These are phyloP conservation scores for Aspergillus awamori DNA, from an alignment of 2,329 filamentous ascomycete species.

Conservation along the genomic window DNA sequence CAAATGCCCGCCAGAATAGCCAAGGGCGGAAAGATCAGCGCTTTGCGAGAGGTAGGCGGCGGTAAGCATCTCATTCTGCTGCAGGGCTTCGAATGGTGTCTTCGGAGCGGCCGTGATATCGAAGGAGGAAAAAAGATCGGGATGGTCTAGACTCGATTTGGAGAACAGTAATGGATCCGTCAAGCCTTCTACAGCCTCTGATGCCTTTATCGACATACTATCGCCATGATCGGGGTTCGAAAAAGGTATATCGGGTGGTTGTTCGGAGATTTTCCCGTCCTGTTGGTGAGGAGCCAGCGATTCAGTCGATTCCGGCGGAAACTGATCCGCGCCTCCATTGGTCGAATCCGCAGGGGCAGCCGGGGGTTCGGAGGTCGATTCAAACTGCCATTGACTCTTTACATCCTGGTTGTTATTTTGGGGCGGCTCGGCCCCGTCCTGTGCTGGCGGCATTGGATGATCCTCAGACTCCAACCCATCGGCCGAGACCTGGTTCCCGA, in stretches of 20 bases:
- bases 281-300: constrained; percentile 10
- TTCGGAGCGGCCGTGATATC: constrained; percentile 37
- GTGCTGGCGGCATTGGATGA: constrained; percentile 6
- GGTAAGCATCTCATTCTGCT: constrained; percentile 45
- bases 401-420: constrained; percentile 12
- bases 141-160: constrained; percentile 34
- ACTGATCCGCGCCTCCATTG: constrained; percentile 17
- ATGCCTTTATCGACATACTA: constrained; percentile 14
- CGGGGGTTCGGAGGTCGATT: constrained; percentile 13
- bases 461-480: constrained; percentile 15
- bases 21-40: constrained; percentile 39
- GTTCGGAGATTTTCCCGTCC: constrained; percentile 17
- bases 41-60: constrained; percentile 43
- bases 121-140: constrained; percentile 40
- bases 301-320: constrained; percentile 9
- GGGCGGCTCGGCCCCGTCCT: constrained; percentile 10
- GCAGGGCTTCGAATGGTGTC: constrained; percentile 40
- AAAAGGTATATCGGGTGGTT: constrained; percentile 14
- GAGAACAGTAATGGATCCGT: constrained; percentile 39
- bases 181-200: constrained; percentile 34
- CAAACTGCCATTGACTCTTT: constrained; percentile 18
- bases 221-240: constrained; percentile 15
- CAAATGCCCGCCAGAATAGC: constrained; percentile 32
- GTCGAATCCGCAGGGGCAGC: constrained; percentile 12
- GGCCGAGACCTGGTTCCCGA: constrained; percentile 37